Percentiles rank a stretch among this genome's conserved stretches.
These are phyloP conservation scores for Pythium folliculosum DNA, from an alignment of 352 stramenopile genomes.

Conservation along the genomic window DNA sequence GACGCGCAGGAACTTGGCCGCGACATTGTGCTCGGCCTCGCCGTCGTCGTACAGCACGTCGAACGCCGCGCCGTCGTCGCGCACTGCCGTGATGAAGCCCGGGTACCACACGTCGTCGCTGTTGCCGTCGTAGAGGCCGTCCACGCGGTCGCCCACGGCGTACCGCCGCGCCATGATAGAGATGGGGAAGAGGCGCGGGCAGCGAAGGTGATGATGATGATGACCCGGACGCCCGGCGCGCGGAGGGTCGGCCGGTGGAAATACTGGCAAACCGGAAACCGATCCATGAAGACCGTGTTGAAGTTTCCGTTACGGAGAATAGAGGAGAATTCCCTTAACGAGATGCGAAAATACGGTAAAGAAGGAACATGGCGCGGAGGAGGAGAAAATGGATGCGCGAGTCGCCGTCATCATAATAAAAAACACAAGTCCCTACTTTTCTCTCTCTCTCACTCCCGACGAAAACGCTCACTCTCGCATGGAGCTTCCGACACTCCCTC, in stretches of 20 bases:
- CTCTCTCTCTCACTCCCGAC: background rate
- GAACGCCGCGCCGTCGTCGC: conserved; percentile 35
- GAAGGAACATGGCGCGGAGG: no score
- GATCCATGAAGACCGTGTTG: conserved; percentile 4
- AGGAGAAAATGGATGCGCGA: background rate
- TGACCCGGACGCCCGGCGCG: background rate
- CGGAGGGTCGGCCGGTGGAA: background rate
- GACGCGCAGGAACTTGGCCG: conserved; percentile 40
- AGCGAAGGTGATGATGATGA: background rate
- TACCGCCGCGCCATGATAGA: conserved; percentile 25
- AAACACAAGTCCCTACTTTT: background rate
- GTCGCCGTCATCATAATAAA: background rate
- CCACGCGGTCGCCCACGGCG: conserved; percentile 59
- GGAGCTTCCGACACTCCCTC: background rate
- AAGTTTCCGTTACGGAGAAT: conserved; percentile 16
- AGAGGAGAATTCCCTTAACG: background rate
- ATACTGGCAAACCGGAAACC: conserved; percentile 4
- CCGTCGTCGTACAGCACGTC: conserved; percentile 80
- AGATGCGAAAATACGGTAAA: background rate
- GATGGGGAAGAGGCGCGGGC: background rate
- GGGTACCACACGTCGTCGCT: conserved; percentile 81
- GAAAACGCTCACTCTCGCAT: no score
- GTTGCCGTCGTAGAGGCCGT: conserved; percentile 83
- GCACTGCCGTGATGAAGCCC: conserved; percentile 40
- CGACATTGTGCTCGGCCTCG: conserved; percentile 55